Base-by-base conservation (phyloP, 305 asterid species). In the Fraxinus sp. region DNA sequence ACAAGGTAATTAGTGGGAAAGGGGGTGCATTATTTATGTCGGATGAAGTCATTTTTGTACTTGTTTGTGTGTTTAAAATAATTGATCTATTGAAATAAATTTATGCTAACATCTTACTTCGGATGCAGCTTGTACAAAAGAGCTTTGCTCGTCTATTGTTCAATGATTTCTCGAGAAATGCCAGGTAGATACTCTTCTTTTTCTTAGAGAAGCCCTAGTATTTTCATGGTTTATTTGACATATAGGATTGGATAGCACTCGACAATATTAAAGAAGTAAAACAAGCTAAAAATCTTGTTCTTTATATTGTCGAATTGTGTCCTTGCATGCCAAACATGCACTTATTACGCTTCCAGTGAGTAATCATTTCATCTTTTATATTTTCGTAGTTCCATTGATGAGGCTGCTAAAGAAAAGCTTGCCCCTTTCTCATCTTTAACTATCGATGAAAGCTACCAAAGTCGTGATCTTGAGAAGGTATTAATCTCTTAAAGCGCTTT, bases 391-490 rank as follows among this genome's bases (percentile, higher is more conserved):
- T 93, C 94, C 82, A 90, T 95, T 49, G 94, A 92, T 33, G 98
- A 92, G 90, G 91, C 94, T 52, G 92, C 97, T 37, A 96, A 91
- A 86, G 92, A 93, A 88, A 93, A 90, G 85, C 88, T 96, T 43
- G 85, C 92, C 74, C 93, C 97, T 35, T 95, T 92, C 83, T 85
- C 93, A 71, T 93, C 98, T 57, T 87, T 96, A 80, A 89, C 87
- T 33, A 86, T 85, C 14, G 98, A 95, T 1, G 99, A 96, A 85
- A 96, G 99, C 92, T 95, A 96, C 87, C 92, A 91, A 86, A 96
- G 92, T 87, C 99, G 99, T 43, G 99, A 96, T 87, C 99, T 96
- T 86, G 99, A 96, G 89, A 96, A 96, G 98, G 99, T 95, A 72
- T 9, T 78, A 41, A 84, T 41, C 49, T 55, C 26, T 68, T 68